Percentiles rank a stretch among this genome's conserved stretches.
These are phyloP conservation scores for Podaxis rugospora DNA, from an alignment of 768 basidiomycete species.

Conservation along the genomic window DNA sequence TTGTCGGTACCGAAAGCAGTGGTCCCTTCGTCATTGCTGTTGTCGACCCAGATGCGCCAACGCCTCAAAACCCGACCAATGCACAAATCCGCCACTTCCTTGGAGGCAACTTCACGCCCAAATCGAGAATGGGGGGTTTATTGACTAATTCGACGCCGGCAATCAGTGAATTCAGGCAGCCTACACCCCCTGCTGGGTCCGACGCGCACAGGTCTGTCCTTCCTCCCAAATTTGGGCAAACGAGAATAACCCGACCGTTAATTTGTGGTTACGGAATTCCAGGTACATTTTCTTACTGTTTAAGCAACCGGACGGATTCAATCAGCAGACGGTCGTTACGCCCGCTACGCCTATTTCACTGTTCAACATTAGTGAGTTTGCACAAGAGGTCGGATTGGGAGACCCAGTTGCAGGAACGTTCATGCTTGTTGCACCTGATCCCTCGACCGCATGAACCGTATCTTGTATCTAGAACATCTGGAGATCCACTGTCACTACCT, in stretches of 20 bases:
- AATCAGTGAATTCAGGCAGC: conserved; percentile 34
- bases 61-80: conserved; percentile 33
- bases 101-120: conserved; percentile 30
- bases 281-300: conserved; percentile 41
- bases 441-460: not conserved
- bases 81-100: conserved; percentile 44
- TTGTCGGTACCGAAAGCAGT: conserved; percentile 17
- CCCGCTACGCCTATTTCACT: conserved; percentile 23
- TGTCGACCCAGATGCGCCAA: conserved; percentile 45
- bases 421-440: conserved; percentile 36
- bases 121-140: conserved; percentile 9
- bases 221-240: not conserved
- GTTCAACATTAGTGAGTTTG: conserved; percentile 42
- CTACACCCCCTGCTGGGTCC: conserved; percentile 39
- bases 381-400: conserved; percentile 32
- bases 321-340: conserved; percentile 31
- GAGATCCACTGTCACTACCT: too few relatives aligned
- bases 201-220: conserved; percentile 35
- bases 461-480: not conserved
- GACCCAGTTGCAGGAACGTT: conserved; percentile 40
- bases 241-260: not conserved
- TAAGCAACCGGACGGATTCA: conserved; percentile 34
- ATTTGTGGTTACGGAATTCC: not conserved
- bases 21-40: conserved; percentile 40
- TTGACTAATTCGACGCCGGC: conserved; percentile 38